Conservation (phyloP, 2,329 filamentous ascomycete species). For the Ophiostoma australiae region DNA sequence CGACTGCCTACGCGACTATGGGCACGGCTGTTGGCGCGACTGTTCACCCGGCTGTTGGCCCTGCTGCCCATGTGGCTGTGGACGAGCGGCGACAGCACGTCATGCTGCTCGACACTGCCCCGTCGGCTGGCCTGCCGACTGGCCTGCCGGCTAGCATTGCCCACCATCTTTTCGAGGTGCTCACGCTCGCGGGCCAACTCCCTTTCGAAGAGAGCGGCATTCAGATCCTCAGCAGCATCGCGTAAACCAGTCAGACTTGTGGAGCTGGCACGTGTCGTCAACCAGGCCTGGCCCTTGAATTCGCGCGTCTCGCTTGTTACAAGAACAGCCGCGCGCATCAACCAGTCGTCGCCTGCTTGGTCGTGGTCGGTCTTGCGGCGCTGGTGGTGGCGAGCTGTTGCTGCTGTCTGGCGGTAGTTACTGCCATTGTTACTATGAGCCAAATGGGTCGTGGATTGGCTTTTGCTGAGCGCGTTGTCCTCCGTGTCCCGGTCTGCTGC, state of each 20-base stretch:
- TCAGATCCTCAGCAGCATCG: slow-evolving; percentile 47
- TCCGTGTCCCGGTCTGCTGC: slow-evolving; percentile 27
- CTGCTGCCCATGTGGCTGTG: slow-evolving; percentile 36
- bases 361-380: slow-evolving; percentile 29
- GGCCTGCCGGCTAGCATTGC: slow-evolving; percentile 32
- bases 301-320: slow-evolving; percentile 60
- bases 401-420: background rate
- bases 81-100: slow-evolving; percentile 32
- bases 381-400: slow-evolving; percentile 20
- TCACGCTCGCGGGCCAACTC: slow-evolving; percentile 50
- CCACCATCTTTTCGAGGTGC: slow-evolving; percentile 34
- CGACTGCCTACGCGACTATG: slow-evolving; percentile 45
- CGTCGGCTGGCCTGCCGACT: slow-evolving; percentile 45
- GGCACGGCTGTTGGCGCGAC: slow-evolving; percentile 43
- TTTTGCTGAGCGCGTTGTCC: slow-evolving; percentile 46
- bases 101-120: slow-evolving; percentile 33
- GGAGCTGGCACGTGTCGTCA: slow-evolving; percentile 60
- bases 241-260: slow-evolving; percentile 53
- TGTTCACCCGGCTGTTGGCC: slow-evolving; percentile 43
- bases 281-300: slow-evolving; percentile 64
- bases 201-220: slow-evolving; percentile 41
- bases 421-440: slow-evolving; percentile 28
- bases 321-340: slow-evolving; percentile 58
- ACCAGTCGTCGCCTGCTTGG: slow-evolving; percentile 49
- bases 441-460: slow-evolving; percentile 59